Conservation (phyloP, 176 grass and related monocot genomes). For the Cymbopogon citratus region DNA sequence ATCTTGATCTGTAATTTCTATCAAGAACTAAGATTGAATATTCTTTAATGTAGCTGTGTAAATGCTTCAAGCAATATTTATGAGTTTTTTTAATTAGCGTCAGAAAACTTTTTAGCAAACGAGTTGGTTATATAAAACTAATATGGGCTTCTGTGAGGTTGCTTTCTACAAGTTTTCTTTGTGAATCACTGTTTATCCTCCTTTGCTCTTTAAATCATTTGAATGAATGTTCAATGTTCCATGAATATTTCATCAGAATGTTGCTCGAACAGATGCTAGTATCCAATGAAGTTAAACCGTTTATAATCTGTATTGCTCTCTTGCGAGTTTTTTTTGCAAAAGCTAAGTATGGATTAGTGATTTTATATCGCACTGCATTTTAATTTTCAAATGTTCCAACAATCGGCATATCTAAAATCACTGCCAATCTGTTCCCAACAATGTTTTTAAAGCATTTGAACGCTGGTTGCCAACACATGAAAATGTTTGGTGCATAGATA, state of each 20-base stretch:
- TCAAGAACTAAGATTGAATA: background rate
- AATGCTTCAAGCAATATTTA: background rate
- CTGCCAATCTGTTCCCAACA: no score
- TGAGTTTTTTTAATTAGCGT: background rate
- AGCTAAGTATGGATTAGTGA: background rate
- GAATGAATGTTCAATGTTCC: background rate
- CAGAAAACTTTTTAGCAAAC: background rate
- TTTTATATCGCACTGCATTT: background rate
- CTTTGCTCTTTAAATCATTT: background rate
- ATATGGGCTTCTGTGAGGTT: background rate
- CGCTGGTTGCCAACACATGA: no score
- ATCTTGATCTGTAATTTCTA: background rate
- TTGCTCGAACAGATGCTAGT: background rate
- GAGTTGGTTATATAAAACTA: background rate
- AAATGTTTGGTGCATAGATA: no score
- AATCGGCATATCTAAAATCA: no score
- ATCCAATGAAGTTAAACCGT: background rate
- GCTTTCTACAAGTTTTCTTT: background rate
- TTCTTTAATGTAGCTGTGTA: background rate
- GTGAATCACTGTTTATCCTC: background rate
- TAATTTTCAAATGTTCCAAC: background rate
- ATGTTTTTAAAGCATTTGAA: no score
- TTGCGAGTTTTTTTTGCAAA: constrained; percentile 18
- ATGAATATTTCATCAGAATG: background rate
- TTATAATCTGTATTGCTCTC: background rate